phyloP scores from a whole-genome alignment of 2,329 filamentous ascomycete genomes.

The Venturia effusa region DNA sequence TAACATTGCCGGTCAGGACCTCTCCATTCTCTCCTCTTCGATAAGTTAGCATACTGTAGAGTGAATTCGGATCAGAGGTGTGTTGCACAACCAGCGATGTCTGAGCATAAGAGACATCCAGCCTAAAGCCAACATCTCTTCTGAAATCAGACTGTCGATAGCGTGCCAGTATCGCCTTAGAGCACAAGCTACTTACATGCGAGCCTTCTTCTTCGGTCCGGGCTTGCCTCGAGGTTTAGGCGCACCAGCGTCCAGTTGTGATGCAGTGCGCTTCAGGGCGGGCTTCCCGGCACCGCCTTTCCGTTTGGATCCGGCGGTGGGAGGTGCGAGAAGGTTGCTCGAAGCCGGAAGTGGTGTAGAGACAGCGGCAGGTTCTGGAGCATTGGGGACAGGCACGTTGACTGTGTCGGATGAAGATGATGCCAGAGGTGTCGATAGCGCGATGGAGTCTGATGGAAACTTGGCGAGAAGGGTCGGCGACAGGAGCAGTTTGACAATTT shows the following conservation, averaged over 20 bases:
- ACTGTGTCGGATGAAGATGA: not conserved
- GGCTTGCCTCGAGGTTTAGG: slow-evolving; percentile 76
- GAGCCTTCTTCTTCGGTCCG: slow-evolving; percentile 91
- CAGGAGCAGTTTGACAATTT: slow-evolving; percentile 1
- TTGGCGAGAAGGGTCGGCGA: not conserved
- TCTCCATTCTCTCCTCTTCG: slow-evolving; percentile 32
- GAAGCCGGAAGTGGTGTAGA: not conserved
- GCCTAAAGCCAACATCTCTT: not conserved
- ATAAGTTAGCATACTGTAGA: not conserved
- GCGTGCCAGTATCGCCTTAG: slow-evolving; percentile 1
- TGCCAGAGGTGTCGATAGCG: not conserved
- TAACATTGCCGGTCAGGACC: slow-evolving; percentile 31
- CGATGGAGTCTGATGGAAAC: slow-evolving; percentile 6
- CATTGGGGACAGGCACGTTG: not conserved
- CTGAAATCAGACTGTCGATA: not conserved
- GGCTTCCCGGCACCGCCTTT: slow-evolving; percentile 64
- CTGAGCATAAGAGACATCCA: not conserved
- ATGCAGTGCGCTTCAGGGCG: slow-evolving; percentile 47
- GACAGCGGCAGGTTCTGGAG: not conserved
- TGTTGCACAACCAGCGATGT: not conserved
- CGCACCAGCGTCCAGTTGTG: slow-evolving; percentile 32
- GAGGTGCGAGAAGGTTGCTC: slow-evolving; percentile 4
- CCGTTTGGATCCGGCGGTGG: slow-evolving; percentile 43
- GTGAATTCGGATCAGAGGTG: not conserved
- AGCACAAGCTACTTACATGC: slow-evolving; percentile 57